These are phyloP conservation scores for Juncus inflexus DNA, from an alignment of 176 grass and related monocot species.

Conservation along the genomic window DNA sequence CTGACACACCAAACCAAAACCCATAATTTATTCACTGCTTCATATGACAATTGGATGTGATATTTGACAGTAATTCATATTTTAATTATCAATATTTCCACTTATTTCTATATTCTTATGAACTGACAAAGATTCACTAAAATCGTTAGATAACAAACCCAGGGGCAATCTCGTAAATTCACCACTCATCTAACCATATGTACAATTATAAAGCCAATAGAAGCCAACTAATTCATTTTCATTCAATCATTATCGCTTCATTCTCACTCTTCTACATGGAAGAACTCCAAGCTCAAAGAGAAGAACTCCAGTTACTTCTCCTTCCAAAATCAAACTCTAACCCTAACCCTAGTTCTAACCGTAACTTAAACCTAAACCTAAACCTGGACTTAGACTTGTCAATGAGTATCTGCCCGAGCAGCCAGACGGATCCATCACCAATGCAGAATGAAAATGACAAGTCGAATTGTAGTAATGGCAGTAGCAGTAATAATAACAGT, in stretches of 20 bases:
- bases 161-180: conserved; percentile 28
- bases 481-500: conserved; percentile 2
- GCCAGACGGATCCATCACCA: background rate
- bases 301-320: conserved; percentile 57
- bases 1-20: no score
- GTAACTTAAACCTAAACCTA: conserved; percentile 13
- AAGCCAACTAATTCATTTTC: background rate
- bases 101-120: background rate
- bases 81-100: background rate
- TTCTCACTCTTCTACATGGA: conserved; percentile 54
- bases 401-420: conserved; percentile 51
- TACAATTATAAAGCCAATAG: conserved; percentile 18
- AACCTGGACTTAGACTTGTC: conserved; percentile 73
- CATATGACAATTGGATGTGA: no score
- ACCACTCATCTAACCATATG: conserved; percentile 12
- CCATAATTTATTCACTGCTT: no score
- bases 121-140: conserved; percentile 29
- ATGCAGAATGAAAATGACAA: conserved; percentile 16
- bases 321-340: conserved; percentile 17
- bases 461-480: conserved; percentile 26
- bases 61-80: no score
- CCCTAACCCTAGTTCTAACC: background rate
- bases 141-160: conserved; percentile 20
- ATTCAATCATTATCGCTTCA: conserved; percentile 24
- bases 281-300: conserved; percentile 42